phyloP scores from a whole-genome alignment of 768 basidiomycete genomes.

The Sarcodon sp. region DNA sequence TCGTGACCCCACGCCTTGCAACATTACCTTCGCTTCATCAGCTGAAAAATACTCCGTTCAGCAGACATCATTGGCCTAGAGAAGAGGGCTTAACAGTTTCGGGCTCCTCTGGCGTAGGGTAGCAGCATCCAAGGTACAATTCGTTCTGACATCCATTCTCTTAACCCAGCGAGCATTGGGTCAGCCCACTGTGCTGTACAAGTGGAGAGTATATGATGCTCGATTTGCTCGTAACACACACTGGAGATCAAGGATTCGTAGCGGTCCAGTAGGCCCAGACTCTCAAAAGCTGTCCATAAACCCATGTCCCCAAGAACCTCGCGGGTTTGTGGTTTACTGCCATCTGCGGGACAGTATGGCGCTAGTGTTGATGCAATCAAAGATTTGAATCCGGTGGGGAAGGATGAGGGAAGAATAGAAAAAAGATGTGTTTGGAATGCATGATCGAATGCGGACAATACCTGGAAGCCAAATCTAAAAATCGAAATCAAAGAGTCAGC shows the following conservation, averaged over 20 bases:
- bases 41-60: constrained; percentile 20
- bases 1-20: constrained; percentile 66
- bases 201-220: constrained; percentile 49
- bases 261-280: constrained; percentile 66
- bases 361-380: constrained; percentile 40
- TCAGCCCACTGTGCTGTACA: constrained; percentile 62
- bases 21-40: constrained; percentile 57
- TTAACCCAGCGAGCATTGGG: constrained; percentile 45
- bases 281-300: constrained; percentile 52
- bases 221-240: constrained; percentile 81
- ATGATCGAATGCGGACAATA: constrained; percentile 48
- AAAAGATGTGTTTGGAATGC: constrained; percentile 68
- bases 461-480: constrained; percentile 46
- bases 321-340: constrained; percentile 4
- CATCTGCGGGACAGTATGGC: constrained; percentile 1
- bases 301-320: constrained; percentile 16
- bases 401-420: constrained; percentile 55
- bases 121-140: constrained; percentile 80
- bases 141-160: constrained; percentile 67
- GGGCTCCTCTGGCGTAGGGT: constrained; percentile 61
- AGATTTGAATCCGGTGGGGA: constrained; percentile 53
- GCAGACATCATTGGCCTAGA: background rate
- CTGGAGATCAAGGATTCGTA: constrained; percentile 76
- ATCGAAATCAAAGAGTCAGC: constrained; percentile 4
- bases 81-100: constrained; percentile 28